Conservation (phyloP, 1,284 basidiomycete genomes). For the Microbotryum intermedium region DNA sequence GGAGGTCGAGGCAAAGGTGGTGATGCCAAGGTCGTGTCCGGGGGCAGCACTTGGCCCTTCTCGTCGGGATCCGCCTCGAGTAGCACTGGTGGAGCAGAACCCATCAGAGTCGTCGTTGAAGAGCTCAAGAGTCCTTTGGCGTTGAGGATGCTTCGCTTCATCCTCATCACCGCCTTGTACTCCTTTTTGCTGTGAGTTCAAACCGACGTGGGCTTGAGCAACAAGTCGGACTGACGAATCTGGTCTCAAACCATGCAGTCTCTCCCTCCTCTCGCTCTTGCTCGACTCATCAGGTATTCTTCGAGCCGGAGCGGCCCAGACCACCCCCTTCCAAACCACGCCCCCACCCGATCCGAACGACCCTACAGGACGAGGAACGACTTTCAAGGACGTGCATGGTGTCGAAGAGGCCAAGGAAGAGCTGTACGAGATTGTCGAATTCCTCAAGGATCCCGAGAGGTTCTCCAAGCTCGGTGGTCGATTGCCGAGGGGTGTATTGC, state of each 20-base stretch:
- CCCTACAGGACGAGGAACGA: constrained; percentile 38
- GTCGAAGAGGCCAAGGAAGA: constrained; percentile 91
- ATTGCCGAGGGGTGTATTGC: constrained; percentile 79
- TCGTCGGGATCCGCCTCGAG: background rate
- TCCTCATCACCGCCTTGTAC: constrained; percentile 37
- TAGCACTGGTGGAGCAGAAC: constrained; percentile 38
- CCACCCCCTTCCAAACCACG: constrained; percentile 64
- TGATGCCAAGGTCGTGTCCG: constrained; percentile 54
- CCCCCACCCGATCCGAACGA: constrained; percentile 60
- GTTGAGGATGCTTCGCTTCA: constrained; percentile 52
- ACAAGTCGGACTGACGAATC: background rate
- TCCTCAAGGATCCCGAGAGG: constrained; percentile 77
- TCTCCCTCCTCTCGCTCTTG: constrained; percentile 75
- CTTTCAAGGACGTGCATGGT: constrained; percentile 86
- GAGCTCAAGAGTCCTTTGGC: constrained; percentile 52
- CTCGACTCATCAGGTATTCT: constrained; percentile 85
- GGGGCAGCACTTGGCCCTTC: constrained; percentile 30
- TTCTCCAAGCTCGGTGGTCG: constrained; percentile 84
- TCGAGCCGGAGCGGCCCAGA: constrained; percentile 64
- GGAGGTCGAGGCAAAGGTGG: constrained; percentile 33
- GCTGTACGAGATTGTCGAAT: constrained; percentile 84
- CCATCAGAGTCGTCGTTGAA: constrained; percentile 67
- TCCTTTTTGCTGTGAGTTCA: constrained; percentile 40
- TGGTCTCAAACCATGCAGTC: constrained; percentile 44
- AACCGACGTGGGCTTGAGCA: constrained; percentile 31